phyloP scores from a whole-genome alignment of 1,284 basidiomycete genomes.

The Stereum hirsutum region DNA sequence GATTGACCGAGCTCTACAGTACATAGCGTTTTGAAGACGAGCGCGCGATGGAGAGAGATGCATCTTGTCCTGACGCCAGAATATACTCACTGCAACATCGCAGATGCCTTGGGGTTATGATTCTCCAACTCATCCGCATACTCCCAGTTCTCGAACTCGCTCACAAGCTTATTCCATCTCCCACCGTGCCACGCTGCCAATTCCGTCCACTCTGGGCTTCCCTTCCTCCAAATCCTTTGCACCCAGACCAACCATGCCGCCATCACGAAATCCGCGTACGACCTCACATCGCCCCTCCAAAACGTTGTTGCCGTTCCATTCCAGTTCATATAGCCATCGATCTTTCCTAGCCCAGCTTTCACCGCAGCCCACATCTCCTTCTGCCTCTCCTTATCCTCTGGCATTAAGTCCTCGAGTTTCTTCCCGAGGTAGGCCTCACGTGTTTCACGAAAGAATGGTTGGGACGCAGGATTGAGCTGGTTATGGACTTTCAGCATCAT shows the following conservation, averaged over 20 bases:
- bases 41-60: too few relatives aligned
- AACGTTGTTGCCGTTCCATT: slow-evolving; percentile 13
- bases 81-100: too few relatives aligned
- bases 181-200: slow-evolving; percentile 23
- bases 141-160: slow-evolving; percentile 18
- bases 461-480: slow-evolving; percentile 10
- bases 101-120: too few relatives aligned
- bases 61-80: too few relatives aligned
- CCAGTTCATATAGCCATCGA: slow-evolving; percentile 12
- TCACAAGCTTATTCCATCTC: slow-evolving; percentile 21
- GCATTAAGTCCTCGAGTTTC: slow-evolving; percentile 13
- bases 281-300: slow-evolving; percentile 25
- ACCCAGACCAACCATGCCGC: slow-evolving; percentile 21
- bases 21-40: too few relatives aligned
- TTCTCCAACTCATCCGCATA: too few relatives aligned
- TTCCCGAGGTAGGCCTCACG: slow-evolving; percentile 12
- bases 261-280: slow-evolving; percentile 23
- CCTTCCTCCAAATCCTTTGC: slow-evolving; percentile 12
- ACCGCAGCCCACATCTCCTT: slow-evolving; percentile 16
- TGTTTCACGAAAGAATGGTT: slow-evolving; percentile 15
- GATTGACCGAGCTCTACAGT: too few relatives aligned
- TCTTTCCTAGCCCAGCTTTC: slow-evolving; percentile 14
- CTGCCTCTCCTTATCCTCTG: background rate
- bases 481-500: background rate
- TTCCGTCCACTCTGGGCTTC: slow-evolving; percentile 18